A percentile compares a stretch with the other conserved stretches of the same genome.
phyloP scores from a whole-genome alignment of 768 basidiomycete genomes.

The Fomitopsis pulvina region DNA sequence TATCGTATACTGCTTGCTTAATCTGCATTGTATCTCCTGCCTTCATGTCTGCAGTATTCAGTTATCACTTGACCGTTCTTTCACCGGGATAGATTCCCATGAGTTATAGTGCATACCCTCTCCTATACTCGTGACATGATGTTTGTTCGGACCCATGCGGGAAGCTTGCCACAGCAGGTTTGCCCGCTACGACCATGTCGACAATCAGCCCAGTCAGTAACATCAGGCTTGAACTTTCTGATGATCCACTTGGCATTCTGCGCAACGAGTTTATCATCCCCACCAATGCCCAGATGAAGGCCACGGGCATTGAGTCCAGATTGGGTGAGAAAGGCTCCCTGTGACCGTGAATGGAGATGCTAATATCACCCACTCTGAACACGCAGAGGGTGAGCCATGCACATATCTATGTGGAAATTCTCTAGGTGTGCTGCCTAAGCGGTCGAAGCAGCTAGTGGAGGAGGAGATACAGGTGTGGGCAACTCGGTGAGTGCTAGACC shows the following conservation, averaged over 20 bases:
- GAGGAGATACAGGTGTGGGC: slow-evolving; percentile 87
- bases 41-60: no score
- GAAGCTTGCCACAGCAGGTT: neutral
- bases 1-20: neutral
- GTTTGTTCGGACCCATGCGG: neutral
- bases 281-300: slow-evolving; percentile 22
- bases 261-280: slow-evolving; percentile 48
- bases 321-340: slow-evolving; percentile 12
- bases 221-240: slow-evolving; percentile 12
- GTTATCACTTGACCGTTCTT: no score
- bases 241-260: slow-evolving; percentile 13
- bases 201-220: neutral
- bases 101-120: no score
- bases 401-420: slow-evolving; percentile 97
- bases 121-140: neutral
- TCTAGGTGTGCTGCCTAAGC: slow-evolving; percentile 74
- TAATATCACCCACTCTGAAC: neutral
- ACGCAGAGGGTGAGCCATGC: slow-evolving; percentile 32
- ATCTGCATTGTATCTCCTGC: neutral
- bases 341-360: neutral
- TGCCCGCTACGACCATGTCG: neutral
- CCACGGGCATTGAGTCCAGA: slow-evolving; percentile 13
- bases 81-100: no score
- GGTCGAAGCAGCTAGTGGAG: slow-evolving; percentile 62
- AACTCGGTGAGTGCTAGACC: slow-evolving; percentile 39